These are phyloP conservation scores for Saturnispora serradocipensis DNA, from an alignment of 805 yeast species.

Conservation along the genomic window DNA sequence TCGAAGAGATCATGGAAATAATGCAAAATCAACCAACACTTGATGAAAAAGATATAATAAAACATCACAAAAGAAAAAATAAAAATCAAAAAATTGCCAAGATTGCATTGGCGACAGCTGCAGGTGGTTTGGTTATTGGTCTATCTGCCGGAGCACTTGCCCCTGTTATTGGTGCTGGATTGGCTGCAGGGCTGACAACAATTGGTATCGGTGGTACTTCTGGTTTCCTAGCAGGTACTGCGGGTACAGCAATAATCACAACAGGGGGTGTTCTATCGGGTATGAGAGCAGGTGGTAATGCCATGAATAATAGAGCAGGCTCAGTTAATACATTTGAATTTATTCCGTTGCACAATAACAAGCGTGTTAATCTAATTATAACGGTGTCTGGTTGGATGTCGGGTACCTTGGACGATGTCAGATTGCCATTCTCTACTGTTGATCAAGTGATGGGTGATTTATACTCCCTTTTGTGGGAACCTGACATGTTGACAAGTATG, in stretches of 20 bases:
- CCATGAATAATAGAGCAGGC: constrained; percentile 82
- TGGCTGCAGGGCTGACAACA: constrained; percentile 94
- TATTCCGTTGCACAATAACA: constrained; percentile 84
- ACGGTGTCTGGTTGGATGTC: constrained; percentile 98
- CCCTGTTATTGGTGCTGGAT: constrained; percentile 96
- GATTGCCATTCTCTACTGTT: constrained; percentile 91
- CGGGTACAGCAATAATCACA: constrained; percentile 91
- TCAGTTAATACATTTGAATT: constrained; percentile 91
- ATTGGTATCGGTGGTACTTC: constrained; percentile 92
- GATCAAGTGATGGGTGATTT: constrained; percentile 98
- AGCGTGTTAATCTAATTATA: constrained; percentile 74
- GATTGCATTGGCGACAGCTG: constrained; percentile 91
- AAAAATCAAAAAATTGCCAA: constrained; percentile 65
- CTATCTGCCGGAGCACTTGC: constrained; percentile 92
- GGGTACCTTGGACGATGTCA: constrained; percentile 88
- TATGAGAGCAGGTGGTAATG: constrained; percentile 75
- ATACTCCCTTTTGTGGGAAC: constrained; percentile 92
- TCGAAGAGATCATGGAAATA: constrained; percentile 43
- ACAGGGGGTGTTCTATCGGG: constrained; percentile 88
- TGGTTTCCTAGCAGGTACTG: constrained; percentile 90
- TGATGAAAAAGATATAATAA: constrained; percentile 63
- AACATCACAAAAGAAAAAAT: constrained; percentile 57
- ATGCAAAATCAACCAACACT: constrained; percentile 43
- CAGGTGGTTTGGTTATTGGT: constrained; percentile 92
- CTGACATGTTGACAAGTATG: constrained; percentile 90